Evolutionary conservation across 352 stramenopile genomes (phyloP).

Genomic region (Thalassiosira livingstoniorum): DNA sequence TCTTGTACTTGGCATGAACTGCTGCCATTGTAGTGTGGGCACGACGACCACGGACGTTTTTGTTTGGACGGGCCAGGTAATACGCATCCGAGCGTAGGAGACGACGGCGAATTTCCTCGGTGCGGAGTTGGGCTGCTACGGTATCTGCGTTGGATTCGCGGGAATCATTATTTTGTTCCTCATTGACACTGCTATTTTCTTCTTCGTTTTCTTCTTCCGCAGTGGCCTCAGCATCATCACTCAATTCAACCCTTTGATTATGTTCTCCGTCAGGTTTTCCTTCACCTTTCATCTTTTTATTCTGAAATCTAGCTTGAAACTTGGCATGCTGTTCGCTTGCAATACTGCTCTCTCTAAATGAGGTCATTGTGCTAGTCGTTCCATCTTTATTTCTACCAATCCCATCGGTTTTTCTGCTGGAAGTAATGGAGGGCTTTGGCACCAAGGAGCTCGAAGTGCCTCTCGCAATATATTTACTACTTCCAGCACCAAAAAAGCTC

Average conservation of each 20-base stretch:
- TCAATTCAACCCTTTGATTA: not conserved
- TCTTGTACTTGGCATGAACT: conserved; percentile 54
- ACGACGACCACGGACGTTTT: conserved; percentile 28
- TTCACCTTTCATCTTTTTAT: conserved; percentile 13
- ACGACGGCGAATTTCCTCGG: conserved; percentile 51
- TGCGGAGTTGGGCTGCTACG: conserved; percentile 38
- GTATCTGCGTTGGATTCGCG: conserved; percentile 1
- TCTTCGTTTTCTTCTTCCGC: conserved; percentile 14
- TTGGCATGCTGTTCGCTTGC: conserved; percentile 47
- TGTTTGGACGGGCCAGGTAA: conserved; percentile 49
- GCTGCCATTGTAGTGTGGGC: conserved; percentile 32
- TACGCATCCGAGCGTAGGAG: conserved; percentile 52
- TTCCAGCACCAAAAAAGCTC: conserved; percentile 32
- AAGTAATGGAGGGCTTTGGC: not conserved
- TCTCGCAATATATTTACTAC: not conserved
- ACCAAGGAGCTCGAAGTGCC: not conserved
- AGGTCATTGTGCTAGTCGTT: conserved; percentile 50
- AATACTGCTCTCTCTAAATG: conserved; percentile 50
- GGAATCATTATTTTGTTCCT: not conserved
- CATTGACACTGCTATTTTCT: not conserved
- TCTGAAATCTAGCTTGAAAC: conserved; percentile 56
- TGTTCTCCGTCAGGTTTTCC: not conserved
- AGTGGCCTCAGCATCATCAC: conserved; percentile 13
- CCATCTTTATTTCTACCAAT: conserved; percentile 38
- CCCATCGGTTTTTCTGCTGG: not conserved